Base-by-base conservation (phyloP, 192 early-diverging fungal species). In the Allomyces arbusculus region DNA sequence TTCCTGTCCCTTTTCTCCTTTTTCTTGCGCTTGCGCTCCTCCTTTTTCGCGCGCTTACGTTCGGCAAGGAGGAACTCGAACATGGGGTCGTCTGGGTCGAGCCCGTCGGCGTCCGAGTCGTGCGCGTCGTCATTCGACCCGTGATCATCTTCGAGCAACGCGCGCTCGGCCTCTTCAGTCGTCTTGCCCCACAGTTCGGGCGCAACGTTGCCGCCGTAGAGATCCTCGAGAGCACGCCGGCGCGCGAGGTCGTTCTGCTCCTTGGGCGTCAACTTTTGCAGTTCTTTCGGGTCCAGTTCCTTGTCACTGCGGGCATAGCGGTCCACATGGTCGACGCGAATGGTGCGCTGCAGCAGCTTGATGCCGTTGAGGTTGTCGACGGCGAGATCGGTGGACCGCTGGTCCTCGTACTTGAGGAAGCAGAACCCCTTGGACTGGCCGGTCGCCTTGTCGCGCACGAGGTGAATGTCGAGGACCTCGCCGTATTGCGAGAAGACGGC, bases 331-430 rank as follows among this genome's bases (percentile, higher is more conserved):
- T 91, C 89, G 0, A 91, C 89, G 61, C 87, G 83, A 64, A 91
- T 43, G 24, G 77, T 78, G 24, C 89, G 77, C 19, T 74, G 64
- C 1, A 78, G 67, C 77, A 82, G 79, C 71, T 83, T 78, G 58
- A 74, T 74, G 9, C 92, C 92, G 72, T 92, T 92, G 43, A 98
- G 79, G 73, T 98, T 98, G 75, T 98, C 95, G 7, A 98, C 95
- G 0, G 92, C 90, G 44, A 98, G 77, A 1, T 92, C 74, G 4
- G 93, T 96, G 64, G 84, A 87, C 63, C 88, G 72, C 71, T 97
- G 92, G 79, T 96, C 92, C 69, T 92, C 87, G 75, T 92, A 96
- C 68, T 89, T 87, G 22, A 96, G 66, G 70, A 96, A 96, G 8
- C 79, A 84, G 75, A 82, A 94, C 7, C 94, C 94, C 63, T 85